Conservation (phyloP, 306 rosid species). For the Elaeagnus macrophylla region DNA sequence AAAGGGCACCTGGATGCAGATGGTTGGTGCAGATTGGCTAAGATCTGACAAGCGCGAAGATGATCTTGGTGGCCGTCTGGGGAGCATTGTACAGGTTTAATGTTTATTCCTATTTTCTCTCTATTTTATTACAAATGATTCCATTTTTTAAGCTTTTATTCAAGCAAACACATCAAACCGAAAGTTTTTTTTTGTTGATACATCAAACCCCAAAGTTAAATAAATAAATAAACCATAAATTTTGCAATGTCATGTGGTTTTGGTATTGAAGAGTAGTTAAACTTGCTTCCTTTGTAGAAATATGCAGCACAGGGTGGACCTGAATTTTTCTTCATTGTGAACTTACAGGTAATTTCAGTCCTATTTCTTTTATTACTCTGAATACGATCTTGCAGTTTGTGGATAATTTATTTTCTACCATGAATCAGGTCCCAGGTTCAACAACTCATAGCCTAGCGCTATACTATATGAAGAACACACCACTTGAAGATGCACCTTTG, state of each 20-base stretch:
- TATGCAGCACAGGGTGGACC: conserved; percentile 53
- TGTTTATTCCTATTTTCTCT: conserved; percentile 2
- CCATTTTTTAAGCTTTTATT: background rate
- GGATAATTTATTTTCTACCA: background rate
- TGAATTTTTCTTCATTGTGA: conserved; percentile 71
- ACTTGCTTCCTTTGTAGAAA: conserved; percentile 35
- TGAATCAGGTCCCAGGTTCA: conserved; percentile 62
- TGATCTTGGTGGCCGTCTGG: conserved; percentile 56
- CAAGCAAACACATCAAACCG: too few species aligned
- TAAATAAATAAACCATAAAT: background rate
- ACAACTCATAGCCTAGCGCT: conserved; percentile 55
- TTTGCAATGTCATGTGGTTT: background rate
- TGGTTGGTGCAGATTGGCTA: conserved; percentile 91
- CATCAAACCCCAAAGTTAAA: background rate
- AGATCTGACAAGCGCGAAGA: conserved; percentile 58
- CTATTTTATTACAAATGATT: background rate
- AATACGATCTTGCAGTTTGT: background rate
- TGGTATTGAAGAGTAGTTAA: conserved; percentile 1
- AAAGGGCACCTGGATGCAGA: conserved; percentile 54
- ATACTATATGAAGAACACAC: conserved; percentile 70
- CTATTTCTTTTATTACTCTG: background rate
- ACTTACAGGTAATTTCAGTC: conserved; percentile 54
- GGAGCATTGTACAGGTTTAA: conserved; percentile 63
- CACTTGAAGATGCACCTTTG: conserved; percentile 58
- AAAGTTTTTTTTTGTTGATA: background rate